Conservation (phyloP, 495 filamentous ascomycete genomes). For the Clohesyomyces aquaticus region DNA sequence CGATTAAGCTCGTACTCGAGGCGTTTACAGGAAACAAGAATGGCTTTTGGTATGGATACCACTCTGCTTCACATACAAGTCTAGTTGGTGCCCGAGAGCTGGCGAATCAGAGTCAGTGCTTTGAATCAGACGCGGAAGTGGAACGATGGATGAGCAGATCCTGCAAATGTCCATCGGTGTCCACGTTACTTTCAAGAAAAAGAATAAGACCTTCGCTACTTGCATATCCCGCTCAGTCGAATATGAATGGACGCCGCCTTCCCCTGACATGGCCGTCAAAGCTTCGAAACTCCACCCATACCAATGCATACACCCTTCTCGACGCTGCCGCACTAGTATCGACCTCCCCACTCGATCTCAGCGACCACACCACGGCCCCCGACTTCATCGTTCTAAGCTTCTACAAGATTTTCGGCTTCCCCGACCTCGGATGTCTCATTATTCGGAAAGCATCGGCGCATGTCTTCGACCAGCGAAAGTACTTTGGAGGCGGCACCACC, state of each 20-base stretch:
- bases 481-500: conserved; percentile 70
- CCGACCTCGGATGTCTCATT: conserved; percentile 72
- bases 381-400: conserved; percentile 75
- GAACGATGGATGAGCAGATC: conserved; percentile 62
- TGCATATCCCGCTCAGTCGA: conserved; percentile 78
- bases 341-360: conserved; percentile 66
- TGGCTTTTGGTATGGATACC: conserved; percentile 74
- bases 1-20: conserved; percentile 71
- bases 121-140: conserved; percentile 66
- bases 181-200: neutral
- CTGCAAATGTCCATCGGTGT: neutral
- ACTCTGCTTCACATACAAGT: conserved; percentile 74
- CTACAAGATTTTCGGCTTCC: conserved; percentile 85
- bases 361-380: conserved; percentile 61
- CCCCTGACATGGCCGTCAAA: conserved; percentile 60
- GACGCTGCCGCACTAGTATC: conserved; percentile 76
- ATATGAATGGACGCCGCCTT: conserved; percentile 73
- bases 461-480: conserved; percentile 64
- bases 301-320: conserved; percentile 62
- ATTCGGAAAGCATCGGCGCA: conserved; percentile 65
- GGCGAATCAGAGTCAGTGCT: conserved; percentile 61
- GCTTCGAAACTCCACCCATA: conserved; percentile 1
- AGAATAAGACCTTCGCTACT: conserved; percentile 54
- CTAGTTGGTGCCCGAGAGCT: conserved; percentile 71
- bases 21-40: conserved; percentile 61